These are phyloP conservation scores for Stipa capillata DNA, from an alignment of 176 grass and related monocot species.

Conservation along the genomic window DNA sequence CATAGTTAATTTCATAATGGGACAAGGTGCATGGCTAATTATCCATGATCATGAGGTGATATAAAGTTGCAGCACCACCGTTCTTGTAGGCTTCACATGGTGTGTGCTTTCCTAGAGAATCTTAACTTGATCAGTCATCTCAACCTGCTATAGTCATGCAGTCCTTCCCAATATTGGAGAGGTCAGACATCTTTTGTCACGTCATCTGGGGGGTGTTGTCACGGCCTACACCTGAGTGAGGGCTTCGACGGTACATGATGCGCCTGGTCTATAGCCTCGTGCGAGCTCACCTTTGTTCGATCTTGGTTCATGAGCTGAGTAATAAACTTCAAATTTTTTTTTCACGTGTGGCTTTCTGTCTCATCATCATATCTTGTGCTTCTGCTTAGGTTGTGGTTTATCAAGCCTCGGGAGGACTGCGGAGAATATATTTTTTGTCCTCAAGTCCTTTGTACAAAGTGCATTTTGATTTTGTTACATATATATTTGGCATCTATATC, in stretches of 20 bases:
- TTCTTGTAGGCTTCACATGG: conserved; percentile 21
- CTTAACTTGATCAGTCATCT: conserved; percentile 29
- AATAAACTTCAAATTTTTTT: no score
- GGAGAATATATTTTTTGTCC: no score
- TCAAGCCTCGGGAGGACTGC: neutral
- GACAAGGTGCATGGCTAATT: neutral
- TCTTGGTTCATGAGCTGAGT: neutral
- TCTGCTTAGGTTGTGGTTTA: neutral
- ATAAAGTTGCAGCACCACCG: neutral
- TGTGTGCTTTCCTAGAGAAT: conserved; percentile 34
- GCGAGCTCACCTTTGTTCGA: neutral
- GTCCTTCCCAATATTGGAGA: neutral
- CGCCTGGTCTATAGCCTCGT: neutral
- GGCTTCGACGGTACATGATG: neutral
- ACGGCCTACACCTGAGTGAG: neutral
- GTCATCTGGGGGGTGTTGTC: conserved; percentile 3
- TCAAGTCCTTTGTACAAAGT: neutral
- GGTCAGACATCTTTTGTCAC: conserved; percentile 30
- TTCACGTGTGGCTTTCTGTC: neutral
- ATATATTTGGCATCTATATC: neutral
- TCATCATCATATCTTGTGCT: neutral
- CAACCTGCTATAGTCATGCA: conserved; percentile 11
- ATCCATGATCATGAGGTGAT: conserved; percentile 16
- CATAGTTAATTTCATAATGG: neutral
- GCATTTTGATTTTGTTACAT: neutral